Conservation (phyloP, 2,329 filamentous ascomycete species). For the Setomelanomma holmii region DNA sequence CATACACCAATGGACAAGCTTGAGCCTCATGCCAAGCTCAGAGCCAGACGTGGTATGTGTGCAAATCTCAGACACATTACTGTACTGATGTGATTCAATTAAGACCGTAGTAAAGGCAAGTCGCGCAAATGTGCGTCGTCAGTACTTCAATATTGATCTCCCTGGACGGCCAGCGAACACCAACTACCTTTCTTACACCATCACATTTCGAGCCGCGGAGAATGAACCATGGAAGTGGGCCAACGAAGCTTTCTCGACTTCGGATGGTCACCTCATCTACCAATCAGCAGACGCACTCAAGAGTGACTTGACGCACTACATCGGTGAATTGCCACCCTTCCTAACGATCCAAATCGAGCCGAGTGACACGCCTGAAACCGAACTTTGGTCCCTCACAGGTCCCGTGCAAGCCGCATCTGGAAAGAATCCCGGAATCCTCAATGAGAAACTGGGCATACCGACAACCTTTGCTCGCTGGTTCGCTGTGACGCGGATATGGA, state of each 20-base stretch:
- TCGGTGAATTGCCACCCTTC: slow-evolving; percentile 64
- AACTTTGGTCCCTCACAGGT: slow-evolving; percentile 72
- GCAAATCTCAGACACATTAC: not conserved
- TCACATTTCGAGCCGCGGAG: slow-evolving; percentile 68
- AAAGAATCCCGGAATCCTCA: slow-evolving; percentile 64
- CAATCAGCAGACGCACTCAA: slow-evolving; percentile 46
- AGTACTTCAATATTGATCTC: slow-evolving; percentile 65
- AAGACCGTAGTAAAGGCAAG: slow-evolving; percentile 33
- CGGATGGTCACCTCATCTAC: slow-evolving; percentile 69
- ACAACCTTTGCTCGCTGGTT: slow-evolving; percentile 77
- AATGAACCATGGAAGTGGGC: slow-evolving; percentile 73
- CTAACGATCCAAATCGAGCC: slow-evolving; percentile 61
- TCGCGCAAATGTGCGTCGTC: slow-evolving; percentile 30
- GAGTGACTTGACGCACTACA: slow-evolving; percentile 61
- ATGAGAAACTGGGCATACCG: slow-evolving; percentile 68
- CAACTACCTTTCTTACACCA: slow-evolving; percentile 67
- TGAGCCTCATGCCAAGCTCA: slow-evolving; percentile 58
- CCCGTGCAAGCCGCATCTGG: slow-evolving; percentile 63
- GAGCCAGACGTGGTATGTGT: slow-evolving; percentile 33
- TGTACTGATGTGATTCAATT: slow-evolving; percentile 13
- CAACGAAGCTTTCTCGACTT: slow-evolving; percentile 67
- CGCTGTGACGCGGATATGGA: slow-evolving; percentile 78
- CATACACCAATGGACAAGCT: slow-evolving; percentile 65
- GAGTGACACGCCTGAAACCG: slow-evolving; percentile 72
- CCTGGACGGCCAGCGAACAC: slow-evolving; percentile 53